Evolutionary conservation across 148 eudicot genomes (phyloP).

Genomic region (Selenicereus undatus): DNA sequence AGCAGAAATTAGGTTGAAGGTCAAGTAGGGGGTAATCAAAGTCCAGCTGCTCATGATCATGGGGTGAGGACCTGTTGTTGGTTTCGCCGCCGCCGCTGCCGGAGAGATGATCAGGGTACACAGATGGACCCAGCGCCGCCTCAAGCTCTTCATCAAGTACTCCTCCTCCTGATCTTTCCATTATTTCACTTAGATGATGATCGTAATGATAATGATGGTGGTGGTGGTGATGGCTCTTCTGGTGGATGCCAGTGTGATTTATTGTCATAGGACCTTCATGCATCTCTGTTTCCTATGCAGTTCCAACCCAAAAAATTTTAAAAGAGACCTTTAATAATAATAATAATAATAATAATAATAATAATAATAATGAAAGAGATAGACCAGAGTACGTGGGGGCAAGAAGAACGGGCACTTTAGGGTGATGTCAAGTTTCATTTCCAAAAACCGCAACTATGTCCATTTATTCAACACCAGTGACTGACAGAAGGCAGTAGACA

Average conservation of each 20-base stretch:
- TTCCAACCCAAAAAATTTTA: background rate
- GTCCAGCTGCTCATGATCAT: conserved; percentile 1
- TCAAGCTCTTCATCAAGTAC: conserved; percentile 1
- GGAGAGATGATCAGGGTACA: background rate
- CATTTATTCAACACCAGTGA: no score
- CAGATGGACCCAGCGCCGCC: background rate
- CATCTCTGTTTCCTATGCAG: background rate
- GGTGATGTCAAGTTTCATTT: no score
- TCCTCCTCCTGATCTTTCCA: background rate
- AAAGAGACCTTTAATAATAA: no score
- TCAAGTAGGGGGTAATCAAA: background rate
- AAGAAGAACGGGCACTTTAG: no score
- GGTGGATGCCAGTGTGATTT: background rate
- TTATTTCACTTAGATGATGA: background rate
- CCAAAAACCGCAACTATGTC: no score
- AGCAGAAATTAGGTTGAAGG: background rate
- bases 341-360: no score
- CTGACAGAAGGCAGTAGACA: no score
- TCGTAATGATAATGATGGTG: background rate
- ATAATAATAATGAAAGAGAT: no score
- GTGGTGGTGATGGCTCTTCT: background rate
- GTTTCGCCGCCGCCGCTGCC: no score
- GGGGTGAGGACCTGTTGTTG: background rate
- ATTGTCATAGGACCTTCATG: background rate
- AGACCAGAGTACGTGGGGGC: no score